A percentile compares a stretch with the other conserved stretches of the same genome.
phyloP scores from a whole-genome alignment of 2,329 filamentous ascomycete genomes.

The Periconia sp. region DNA sequence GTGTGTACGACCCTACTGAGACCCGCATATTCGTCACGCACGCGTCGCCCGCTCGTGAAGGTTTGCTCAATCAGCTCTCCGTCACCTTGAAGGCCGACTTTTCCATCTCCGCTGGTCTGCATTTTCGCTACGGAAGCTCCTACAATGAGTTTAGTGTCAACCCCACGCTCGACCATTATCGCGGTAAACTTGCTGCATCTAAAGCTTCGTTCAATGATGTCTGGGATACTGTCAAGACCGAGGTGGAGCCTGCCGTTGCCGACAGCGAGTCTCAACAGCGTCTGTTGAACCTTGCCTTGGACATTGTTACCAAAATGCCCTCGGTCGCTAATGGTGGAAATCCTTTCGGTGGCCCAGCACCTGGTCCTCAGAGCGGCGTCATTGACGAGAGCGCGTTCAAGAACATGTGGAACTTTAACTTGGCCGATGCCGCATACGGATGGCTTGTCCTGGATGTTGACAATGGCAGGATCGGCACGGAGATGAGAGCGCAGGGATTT shows the following conservation, averaged over 20 bases:
- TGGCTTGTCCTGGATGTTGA: constrained; percentile 95
- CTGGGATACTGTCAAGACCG: constrained; percentile 96
- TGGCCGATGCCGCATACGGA: constrained; percentile 95
- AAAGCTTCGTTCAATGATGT: constrained; percentile 99
- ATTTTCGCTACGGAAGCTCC: constrained; percentile 98
- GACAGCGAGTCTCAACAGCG: constrained; percentile 94
- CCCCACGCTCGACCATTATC: constrained; percentile 95
- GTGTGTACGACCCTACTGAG: constrained; percentile 97
- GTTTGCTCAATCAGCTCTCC: constrained; percentile 94
- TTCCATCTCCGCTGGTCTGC: constrained; percentile 93
- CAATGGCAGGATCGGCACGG: constrained; percentile 91
- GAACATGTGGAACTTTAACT: constrained; percentile 99
- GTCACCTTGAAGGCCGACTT: constrained; percentile 98
- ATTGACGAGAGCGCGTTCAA: constrained; percentile 99
- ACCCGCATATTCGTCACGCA: constrained; percentile 96
- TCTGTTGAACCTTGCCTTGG: constrained; percentile 84
- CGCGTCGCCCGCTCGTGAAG: constrained; percentile 92
- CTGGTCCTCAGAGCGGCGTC: constrained; percentile 75
- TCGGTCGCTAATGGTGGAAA: constrained; percentile 92
- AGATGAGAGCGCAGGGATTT: constrained; percentile 98
- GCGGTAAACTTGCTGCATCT: constrained; percentile 94
- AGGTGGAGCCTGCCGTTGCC: constrained; percentile 91
- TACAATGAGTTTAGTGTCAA: constrained; percentile 99
- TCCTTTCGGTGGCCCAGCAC: constrained; percentile 86
- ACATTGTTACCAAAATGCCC: constrained; percentile 98